Conservation (phyloP, 2,329 filamentous ascomycete genomes). For the Clonostachys rosea region DNA sequence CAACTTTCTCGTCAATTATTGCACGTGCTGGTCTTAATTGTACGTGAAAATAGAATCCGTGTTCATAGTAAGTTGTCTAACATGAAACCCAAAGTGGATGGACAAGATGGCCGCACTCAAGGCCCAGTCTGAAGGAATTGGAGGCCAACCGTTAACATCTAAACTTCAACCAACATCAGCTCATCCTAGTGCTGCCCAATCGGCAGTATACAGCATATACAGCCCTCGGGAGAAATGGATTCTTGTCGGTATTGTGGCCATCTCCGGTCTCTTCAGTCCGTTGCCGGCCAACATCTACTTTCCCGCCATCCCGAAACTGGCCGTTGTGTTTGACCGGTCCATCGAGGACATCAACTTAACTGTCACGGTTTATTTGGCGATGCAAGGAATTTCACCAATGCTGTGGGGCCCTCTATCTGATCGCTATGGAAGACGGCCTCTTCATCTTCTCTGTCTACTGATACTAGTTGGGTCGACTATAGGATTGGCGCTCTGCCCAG, state of each 20-base stretch:
- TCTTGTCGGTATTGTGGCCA: slow-evolving; percentile 5
- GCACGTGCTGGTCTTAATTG: too few species aligned
- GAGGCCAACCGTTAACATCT: too few species aligned
- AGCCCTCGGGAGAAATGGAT: slow-evolving; percentile 7
- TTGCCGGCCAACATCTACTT: slow-evolving; percentile 27
- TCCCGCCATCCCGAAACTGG: slow-evolving; percentile 19
- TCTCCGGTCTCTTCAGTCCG: slow-evolving; percentile 13
- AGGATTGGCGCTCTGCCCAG: slow-evolving; percentile 22
- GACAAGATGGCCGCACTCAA: too few species aligned
- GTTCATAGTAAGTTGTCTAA: too few species aligned
- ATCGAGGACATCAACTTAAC: slow-evolving; percentile 21
- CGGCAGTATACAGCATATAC: slow-evolving; percentile 4
- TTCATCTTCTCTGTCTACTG: slow-evolving; percentile 19
- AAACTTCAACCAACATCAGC: too few species aligned
- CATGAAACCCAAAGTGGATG: too few species aligned
- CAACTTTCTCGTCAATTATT: too few species aligned
- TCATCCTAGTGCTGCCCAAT: too few species aligned
- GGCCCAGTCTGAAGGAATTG: too few species aligned
- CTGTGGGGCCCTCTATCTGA: slow-evolving; percentile 27
- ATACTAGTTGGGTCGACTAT: slow-evolving; percentile 22
- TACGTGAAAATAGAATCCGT: too few species aligned
- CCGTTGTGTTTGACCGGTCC: slow-evolving; percentile 16
- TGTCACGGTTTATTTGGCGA: slow-evolving; percentile 21
- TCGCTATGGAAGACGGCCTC: slow-evolving; percentile 19
- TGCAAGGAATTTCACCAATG: slow-evolving; percentile 24